Evolutionary conservation across 2,329 filamentous ascomycete genomes (phyloP).

Genomic region (Monosporascus sp.): DNA sequence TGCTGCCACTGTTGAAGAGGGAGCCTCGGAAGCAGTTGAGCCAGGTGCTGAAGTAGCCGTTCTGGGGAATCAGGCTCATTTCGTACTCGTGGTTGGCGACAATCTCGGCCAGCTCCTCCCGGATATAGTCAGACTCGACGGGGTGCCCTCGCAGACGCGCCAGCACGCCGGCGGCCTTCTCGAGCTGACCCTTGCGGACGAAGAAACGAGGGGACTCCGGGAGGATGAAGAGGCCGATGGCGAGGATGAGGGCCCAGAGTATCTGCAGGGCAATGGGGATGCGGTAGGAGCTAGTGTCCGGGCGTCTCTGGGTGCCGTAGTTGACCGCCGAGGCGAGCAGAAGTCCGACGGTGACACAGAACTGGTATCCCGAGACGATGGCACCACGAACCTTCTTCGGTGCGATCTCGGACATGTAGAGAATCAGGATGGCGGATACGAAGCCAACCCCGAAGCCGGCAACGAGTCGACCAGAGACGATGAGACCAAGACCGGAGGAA

Average conservation of each 20-base stretch:
- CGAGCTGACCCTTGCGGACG: constrained; percentile 70
- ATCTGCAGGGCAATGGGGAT: constrained; percentile 80
- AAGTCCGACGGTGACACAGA: constrained; percentile 76
- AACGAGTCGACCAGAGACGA: constrained; percentile 70
- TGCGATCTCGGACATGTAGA: constrained; percentile 82
- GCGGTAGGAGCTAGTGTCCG: constrained; percentile 65
- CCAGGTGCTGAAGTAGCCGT: constrained; percentile 66
- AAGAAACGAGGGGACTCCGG: constrained; percentile 84
- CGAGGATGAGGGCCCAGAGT: constrained; percentile 74
- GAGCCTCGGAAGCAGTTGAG: constrained; percentile 61
- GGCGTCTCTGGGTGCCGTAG: constrained; percentile 62
- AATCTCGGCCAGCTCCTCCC: constrained; percentile 77
- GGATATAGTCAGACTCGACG: constrained; percentile 67
- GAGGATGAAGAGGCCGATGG: constrained; percentile 64
- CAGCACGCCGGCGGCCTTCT: constrained; percentile 58
- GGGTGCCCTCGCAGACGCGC: constrained; percentile 70
- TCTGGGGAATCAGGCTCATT: constrained; percentile 59
- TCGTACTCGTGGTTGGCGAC: constrained; percentile 88
- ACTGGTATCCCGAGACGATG: constrained; percentile 78
- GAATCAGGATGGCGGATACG: constrained; percentile 73
- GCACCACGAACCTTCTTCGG: constrained; percentile 73
- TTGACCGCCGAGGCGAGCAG: constrained; percentile 70
- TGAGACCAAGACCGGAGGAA: constrained; percentile 51
- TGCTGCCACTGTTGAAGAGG: constrained; percentile 58
- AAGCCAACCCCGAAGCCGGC: constrained; percentile 77